phyloP scores from a whole-genome alignment of 2,329 filamentous ascomycete species.

The Calycina marina region DNA sequence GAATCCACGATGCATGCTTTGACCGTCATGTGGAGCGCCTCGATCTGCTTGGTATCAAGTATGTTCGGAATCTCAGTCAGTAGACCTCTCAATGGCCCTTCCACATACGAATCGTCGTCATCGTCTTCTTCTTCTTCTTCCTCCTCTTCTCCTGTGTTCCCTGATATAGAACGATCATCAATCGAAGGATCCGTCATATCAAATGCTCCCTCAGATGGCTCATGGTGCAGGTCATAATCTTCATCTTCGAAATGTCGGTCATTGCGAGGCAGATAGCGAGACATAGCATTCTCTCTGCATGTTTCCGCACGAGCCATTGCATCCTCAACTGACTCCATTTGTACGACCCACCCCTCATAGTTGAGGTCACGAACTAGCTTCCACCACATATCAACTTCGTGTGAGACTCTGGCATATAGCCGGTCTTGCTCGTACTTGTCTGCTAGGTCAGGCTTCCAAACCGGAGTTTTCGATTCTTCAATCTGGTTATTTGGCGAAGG shows the following conservation, averaged over 20 bases:
- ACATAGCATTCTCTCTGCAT: slow-evolving; percentile 43
- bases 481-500: slow-evolving; percentile 4
- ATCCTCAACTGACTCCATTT: slow-evolving; percentile 45
- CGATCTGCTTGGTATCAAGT: slow-evolving; percentile 85
- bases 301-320: slow-evolving; percentile 41
- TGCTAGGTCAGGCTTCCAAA: slow-evolving; percentile 27
- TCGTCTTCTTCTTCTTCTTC: slow-evolving; percentile 54
- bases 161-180: slow-evolving; percentile 27
- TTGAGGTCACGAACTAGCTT: slow-evolving; percentile 44
- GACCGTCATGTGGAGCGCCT: slow-evolving; percentile 92
- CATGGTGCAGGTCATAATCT: slow-evolving; percentile 32
- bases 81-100: slow-evolving; percentile 67
- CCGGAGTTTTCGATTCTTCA: slow-evolving; percentile 16
- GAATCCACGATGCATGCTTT: slow-evolving; percentile 86
- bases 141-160: slow-evolving; percentile 27
- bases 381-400: slow-evolving; percentile 54
- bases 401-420: slow-evolving; percentile 44
- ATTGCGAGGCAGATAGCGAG: slow-evolving; percentile 27
- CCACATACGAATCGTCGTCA: slow-evolving; percentile 66
- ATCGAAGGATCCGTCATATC: slow-evolving; percentile 29
- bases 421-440: slow-evolving; percentile 46
- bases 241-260: slow-evolving; percentile 29
- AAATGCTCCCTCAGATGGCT: slow-evolving; percentile 20
- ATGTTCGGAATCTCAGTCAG: slow-evolving; percentile 92
- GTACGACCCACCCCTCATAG: slow-evolving; percentile 40